Evolutionary conservation across 2,329 filamentous ascomycete species (phyloP).

Genomic region (Fusarium cyanostomum): DNA sequence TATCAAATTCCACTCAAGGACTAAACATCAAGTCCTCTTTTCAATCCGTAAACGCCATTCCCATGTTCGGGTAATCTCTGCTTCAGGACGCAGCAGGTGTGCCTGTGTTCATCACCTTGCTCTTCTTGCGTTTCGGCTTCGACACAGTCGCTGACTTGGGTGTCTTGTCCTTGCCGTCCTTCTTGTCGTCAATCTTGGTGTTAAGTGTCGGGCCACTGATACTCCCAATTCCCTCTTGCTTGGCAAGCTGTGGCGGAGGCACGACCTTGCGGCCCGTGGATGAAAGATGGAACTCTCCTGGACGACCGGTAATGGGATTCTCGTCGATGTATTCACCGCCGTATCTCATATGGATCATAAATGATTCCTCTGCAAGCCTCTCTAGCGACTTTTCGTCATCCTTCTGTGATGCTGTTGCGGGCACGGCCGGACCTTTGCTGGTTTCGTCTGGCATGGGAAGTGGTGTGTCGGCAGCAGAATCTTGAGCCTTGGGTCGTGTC

Average conservation of each 20-base stretch:
- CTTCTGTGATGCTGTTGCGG: slow-evolving; percentile 45
- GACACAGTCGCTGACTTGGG: slow-evolving; percentile 53
- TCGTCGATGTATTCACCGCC: slow-evolving; percentile 74
- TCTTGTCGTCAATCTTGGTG: slow-evolving; percentile 57
- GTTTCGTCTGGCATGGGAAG: slow-evolving; percentile 51
- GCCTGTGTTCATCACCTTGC: slow-evolving; percentile 53
- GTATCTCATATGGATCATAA: slow-evolving; percentile 65
- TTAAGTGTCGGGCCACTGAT: slow-evolving; percentile 51
- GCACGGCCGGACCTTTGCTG: slow-evolving; percentile 35
- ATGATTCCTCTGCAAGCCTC: slow-evolving; percentile 65
- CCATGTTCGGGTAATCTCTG: background rate
- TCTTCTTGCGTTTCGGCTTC: slow-evolving; percentile 60
- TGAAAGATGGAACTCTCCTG: slow-evolving; percentile 71
- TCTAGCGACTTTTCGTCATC: slow-evolving; percentile 54
- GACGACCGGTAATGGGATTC: slow-evolving; percentile 72
- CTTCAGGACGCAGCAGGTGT: slow-evolving; percentile 47
- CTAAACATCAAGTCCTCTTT: background rate
- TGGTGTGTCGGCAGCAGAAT: slow-evolving; percentile 59
- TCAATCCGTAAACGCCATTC: slow-evolving; percentile 12
- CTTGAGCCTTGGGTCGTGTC: slow-evolving; percentile 45
- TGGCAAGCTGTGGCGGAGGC: slow-evolving; percentile 45
- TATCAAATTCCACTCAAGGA: slow-evolving; percentile 37
- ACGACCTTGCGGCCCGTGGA: slow-evolving; percentile 65
- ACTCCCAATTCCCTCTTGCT: slow-evolving; percentile 47
- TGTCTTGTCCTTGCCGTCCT: slow-evolving; percentile 58